Evolutionary conservation across 2,329 filamentous ascomycete species (phyloP), one percentile per base, ranked within the genome.

Genomic region (Leptographium radiaticola): DNA sequence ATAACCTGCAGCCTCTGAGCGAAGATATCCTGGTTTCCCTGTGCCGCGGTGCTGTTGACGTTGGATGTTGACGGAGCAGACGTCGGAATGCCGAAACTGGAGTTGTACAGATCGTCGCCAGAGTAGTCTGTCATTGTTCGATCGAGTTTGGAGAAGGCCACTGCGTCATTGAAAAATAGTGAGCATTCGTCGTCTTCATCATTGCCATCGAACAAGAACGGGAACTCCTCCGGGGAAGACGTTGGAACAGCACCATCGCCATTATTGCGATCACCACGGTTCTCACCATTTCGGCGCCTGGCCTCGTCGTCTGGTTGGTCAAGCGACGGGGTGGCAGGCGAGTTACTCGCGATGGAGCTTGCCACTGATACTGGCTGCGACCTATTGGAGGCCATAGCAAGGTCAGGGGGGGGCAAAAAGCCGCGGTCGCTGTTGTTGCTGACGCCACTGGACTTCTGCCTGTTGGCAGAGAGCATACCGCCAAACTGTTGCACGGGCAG

Each of bases 71-170:
- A 69, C 12, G 76, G 74, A 4, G 80, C 71, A 6, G 80, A 70
- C 0, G 79, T 75, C 0, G 77, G 77, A 62, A 83, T 74, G 38
- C 72, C 74, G 56, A 83, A 81, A 61, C 75, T 77, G 0, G 86
- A 84, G 61, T 84, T 89, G 73, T 87, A 95, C 1, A 95, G 76
- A 66, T 93, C 88, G 66, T 95, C 90, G 62, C 81, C 78, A 62
- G 81, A 78, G 63, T 87, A 91, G 63, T 94, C 89, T 18, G 89
- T 91, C 70, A 93, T 88, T 0, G 89, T 93, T 54, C 89, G 79
- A 60, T 89, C 84, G 59, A 95, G 78, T 68, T 91, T 93, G 31
- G 89, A 68, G 59, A 71, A 72, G 59, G 80, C 76, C 69, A 80
- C 76, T 81, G 74, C 62, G 68, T 72, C 67, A 64, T 71, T 68